Evolutionary conservation across 2,329 filamentous ascomycete genomes (phyloP), one percentile per base, ranked within the genome.

Genomic region (Fusarium mangiferae): DNA sequence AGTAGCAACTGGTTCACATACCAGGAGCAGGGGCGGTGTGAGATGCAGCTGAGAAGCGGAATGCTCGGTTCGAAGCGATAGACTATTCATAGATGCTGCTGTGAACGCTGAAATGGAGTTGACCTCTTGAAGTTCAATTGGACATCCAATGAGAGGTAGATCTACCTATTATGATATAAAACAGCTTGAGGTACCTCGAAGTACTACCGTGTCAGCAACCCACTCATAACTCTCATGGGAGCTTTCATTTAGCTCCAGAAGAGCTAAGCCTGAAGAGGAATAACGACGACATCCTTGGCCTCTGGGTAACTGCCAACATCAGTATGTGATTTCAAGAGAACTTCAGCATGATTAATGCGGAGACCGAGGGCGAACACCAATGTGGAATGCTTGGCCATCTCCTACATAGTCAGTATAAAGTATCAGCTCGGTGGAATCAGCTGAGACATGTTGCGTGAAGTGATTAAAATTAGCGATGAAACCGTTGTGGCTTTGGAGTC

Each of bases 121-220:
- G 35, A 10, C 42, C n/a, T n/a, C 30, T 30, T 39, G 54, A 59
- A 41, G n/a, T 24, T 60, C 33, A 38, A 20, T 28, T 51, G 7
- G 17, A 30, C 42, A 41, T 36, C 55, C 54, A 51, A 62, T 56
- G 42, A 56, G 24, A 42, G 30, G 15, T 20, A 35, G 46, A 18
- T 56, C 36, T 26, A 22, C 56, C 36, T n/a, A 17, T 42, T 46
- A 52, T 41, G 20, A 45, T 56, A 46, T 28, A 35, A 46, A 51
- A 46, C 38, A 38, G 26, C 30, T 51, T 36, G 18, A 68, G 46
- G 78, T 78, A 73, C 62, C 70, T 44, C 26, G 18, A 75, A 58
- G 76, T 75, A 75, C 68, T 68, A 28, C 58, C 75, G 60, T 56
- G 67, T 75, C 69, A 78, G 64, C 67, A 76, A 72, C 62, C 57